phyloP scores from a whole-genome alignment of 352 stramenopile genomes.

The Phytophthora tentaculata region DNA sequence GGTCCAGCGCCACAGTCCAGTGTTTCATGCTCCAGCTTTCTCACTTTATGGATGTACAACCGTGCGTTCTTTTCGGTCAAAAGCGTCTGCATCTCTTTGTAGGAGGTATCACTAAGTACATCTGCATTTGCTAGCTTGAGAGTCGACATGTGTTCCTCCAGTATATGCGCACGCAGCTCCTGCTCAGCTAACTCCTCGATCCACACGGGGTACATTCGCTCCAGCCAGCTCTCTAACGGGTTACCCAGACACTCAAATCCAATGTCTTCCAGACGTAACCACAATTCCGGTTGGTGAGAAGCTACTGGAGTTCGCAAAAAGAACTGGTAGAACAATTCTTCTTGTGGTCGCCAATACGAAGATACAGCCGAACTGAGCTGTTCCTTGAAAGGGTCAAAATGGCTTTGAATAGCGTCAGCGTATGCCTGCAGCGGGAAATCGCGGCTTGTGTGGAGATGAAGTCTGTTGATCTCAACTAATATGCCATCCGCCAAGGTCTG shows the following conservation, averaged over 20 bases:
- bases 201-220: slow-evolving; percentile 75
- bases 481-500: slow-evolving; percentile 52
- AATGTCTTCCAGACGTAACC: slow-evolving; percentile 57
- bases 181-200: slow-evolving; percentile 71
- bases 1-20: slow-evolving; percentile 12
- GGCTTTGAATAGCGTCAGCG: slow-evolving; percentile 28
- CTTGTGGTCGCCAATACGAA: slow-evolving; percentile 66
- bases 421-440: slow-evolving; percentile 48
- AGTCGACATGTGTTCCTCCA: slow-evolving; percentile 66
- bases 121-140: slow-evolving; percentile 67
- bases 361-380: slow-evolving; percentile 29
- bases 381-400: slow-evolving; percentile 43
- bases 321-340: slow-evolving; percentile 65
- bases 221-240: slow-evolving; percentile 71
- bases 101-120: slow-evolving; percentile 40
- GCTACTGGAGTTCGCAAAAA: slow-evolving; percentile 56
- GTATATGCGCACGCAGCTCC: slow-evolving; percentile 61
- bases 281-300: slow-evolving; percentile 44
- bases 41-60: slow-evolving; percentile 67
- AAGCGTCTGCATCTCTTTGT: slow-evolving; percentile 55
- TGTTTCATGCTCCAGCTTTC: slow-evolving; percentile 32
- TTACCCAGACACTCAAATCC: slow-evolving; percentile 54
- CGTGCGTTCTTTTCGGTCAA: slow-evolving; percentile 65
- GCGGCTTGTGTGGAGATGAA: slow-evolving; percentile 44
- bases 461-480: slow-evolving; percentile 55